Evolutionary conservation across 768 basidiomycete species (phyloP), one percentile per base, ranked within the genome.

Genomic region (Leccinum rimulosum): DNA sequence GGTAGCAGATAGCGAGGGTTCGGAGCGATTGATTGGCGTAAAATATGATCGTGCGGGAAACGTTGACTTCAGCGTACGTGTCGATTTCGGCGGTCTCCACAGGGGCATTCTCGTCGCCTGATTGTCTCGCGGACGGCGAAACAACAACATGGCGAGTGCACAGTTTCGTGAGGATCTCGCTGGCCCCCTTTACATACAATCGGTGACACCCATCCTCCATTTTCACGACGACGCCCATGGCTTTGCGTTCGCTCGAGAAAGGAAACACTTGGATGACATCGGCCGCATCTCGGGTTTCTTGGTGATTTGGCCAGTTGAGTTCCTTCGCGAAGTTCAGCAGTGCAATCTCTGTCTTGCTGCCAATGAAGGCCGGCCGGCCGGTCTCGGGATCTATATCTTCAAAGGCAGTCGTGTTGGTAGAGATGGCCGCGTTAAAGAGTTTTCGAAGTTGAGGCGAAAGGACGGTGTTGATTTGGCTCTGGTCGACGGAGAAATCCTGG

Each of bases 11-110:
- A 1, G 95, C 94, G 64, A 99, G 92, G 2, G 97, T 98, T 52
- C 96, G 86, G 10, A 98, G 85, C 12, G 87, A 90, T 76, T 98
- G 96, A 73, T 95, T 95, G 67, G 95, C 95, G 72, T 99, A 98
- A 75, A 97, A 96, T 64, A 96, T 95, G 74, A 95, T 98, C 14
- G 96, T 98, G 50, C 92, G 84, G 28, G 81, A 83, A 70, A 98
- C 93, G 70, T 98, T 98, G 68, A 89, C 88, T 59, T 80, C 78
- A 14, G 87, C 85, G 17, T 86, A 75, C 10, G 82, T 77, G 65
- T 85, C 86, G 58, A 97, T 93, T 1, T 72, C 72, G 58, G 70
- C 75, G 2, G 84, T 85, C 69, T 87, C 81, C 48, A 95, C 73
- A 31, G 72, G 64, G 3, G 65, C 61, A 33, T 66, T 61, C 47